Evolutionary conservation across 2,329 filamentous ascomycete genomes (phyloP).

Genomic region (Cordyceps javanica): DNA sequence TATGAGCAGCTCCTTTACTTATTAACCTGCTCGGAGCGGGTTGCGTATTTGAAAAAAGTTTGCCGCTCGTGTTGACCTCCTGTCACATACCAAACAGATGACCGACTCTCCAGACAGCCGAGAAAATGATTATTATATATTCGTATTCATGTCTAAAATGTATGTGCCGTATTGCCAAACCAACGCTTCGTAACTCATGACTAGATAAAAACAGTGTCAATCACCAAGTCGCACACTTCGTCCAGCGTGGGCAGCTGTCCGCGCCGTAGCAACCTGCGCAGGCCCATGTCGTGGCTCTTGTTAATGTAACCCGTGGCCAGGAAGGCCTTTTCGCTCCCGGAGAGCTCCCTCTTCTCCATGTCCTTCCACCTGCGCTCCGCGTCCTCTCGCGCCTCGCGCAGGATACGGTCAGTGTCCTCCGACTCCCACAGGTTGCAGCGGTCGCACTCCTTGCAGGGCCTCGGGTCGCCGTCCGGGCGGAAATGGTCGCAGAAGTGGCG

Average conservation of each 20-base stretch:
- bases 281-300: conserved; percentile 17
- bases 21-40: no score
- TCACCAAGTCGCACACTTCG: conserved; percentile 40
- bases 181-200: conserved; percentile 4
- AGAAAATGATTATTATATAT: no score
- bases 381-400: conserved; percentile 61
- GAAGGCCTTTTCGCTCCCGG: conserved; percentile 48
- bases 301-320: conserved; percentile 46
- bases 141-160: no score
- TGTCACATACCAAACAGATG: no score
- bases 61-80: no score
- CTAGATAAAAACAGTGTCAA: conserved; percentile 31
- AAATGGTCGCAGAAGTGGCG: conserved; percentile 96
- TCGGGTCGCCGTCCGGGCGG: conserved; percentile 66
- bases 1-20: no score
- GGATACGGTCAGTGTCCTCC: conserved; percentile 64
- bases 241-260: conserved; percentile 32
- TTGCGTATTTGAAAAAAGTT: no score
- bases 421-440: conserved; percentile 75
- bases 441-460: conserved; percentile 70
- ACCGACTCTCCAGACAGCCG: no score
- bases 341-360: conserved; percentile 54
- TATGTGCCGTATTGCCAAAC: not conserved
- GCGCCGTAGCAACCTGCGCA: conserved; percentile 28
- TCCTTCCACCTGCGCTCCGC: conserved; percentile 67